A percentile compares a stretch with the other conserved stretches of the same genome.
phyloP scores from a whole-genome alignment of 225 moss, liverwort and hornwort genomes.

The Bryoerythrophyllum caledonicum region DNA sequence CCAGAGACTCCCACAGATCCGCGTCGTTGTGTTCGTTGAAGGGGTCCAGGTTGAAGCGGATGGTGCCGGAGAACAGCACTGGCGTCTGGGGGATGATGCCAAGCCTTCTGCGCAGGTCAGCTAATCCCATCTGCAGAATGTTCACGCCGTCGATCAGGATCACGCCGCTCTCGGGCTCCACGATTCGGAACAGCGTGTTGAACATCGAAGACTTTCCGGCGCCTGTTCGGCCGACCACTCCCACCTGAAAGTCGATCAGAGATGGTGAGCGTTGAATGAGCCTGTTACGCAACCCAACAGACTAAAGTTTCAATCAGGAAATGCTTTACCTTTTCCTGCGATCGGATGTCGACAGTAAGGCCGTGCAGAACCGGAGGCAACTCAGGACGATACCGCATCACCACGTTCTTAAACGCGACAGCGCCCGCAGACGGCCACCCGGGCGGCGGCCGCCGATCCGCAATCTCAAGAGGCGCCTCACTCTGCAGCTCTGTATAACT shows the following conservation, averaged over 20 bases:
- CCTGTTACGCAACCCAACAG: background rate
- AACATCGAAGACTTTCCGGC: slow-evolving; percentile 79
- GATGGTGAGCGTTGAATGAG: background rate
- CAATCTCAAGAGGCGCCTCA: slow-evolving; percentile 68
- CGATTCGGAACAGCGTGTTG: slow-evolving; percentile 74
- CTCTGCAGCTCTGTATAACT: slow-evolving; percentile 57
- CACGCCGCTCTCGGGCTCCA: slow-evolving; percentile 63
- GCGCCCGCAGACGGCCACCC: slow-evolving; percentile 79
- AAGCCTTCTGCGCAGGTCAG: slow-evolving; percentile 55
- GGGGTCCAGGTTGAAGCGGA: slow-evolving; percentile 82
- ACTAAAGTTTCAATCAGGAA: background rate
- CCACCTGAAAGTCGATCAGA: slow-evolving; percentile 36
- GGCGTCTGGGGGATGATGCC: slow-evolving; percentile 80
- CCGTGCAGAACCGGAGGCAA: slow-evolving; percentile 72
- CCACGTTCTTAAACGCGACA: slow-evolving; percentile 50
- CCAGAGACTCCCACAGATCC: slow-evolving; percentile 73
- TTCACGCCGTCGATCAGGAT: slow-evolving; percentile 64
- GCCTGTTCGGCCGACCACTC: slow-evolving; percentile 79
- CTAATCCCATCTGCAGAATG: slow-evolving; percentile 57
- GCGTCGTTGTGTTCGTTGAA: slow-evolving; percentile 72
- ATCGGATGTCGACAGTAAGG: slow-evolving; percentile 55
- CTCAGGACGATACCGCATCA: slow-evolving; percentile 71
- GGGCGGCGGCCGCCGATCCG: slow-evolving; percentile 54
- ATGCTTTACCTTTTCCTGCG: slow-evolving; percentile 57
- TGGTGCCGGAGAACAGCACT: slow-evolving; percentile 69